Conservation (phyloP, 2,329 filamentous ascomycete genomes). For the Ophiosphaerella korrae region DNA sequence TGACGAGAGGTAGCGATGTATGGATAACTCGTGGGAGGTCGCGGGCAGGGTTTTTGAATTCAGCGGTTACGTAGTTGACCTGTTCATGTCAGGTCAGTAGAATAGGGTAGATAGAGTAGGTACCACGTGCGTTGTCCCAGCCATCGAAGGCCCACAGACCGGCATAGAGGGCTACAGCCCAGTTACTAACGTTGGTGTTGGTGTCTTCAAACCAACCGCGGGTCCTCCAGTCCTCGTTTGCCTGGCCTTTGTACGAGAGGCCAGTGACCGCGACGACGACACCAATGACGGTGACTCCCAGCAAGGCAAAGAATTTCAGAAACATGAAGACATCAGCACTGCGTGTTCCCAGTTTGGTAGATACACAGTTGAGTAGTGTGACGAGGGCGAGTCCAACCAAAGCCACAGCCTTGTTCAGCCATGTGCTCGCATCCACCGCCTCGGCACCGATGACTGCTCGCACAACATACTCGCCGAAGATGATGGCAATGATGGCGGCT, state of each 20-base stretch:
- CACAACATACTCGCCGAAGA: conserved; percentile 97
- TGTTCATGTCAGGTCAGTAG: conserved; percentile 45
- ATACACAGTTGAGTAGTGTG: conserved; percentile 86
- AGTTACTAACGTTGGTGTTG: conserved; percentile 76
- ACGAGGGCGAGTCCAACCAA: conserved; percentile 75
- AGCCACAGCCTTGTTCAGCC: conserved; percentile 90
- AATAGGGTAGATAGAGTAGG: not conserved
- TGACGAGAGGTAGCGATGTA: conserved; percentile 93
- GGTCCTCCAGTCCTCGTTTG: conserved; percentile 85
- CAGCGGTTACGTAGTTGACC: conserved; percentile 97
- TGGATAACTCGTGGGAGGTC: conserved; percentile 95
- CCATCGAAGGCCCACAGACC: conserved; percentile 98
- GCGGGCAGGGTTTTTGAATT: conserved; percentile 88
- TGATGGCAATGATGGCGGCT: conserved; percentile 93
- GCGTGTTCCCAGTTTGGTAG: conserved; percentile 83
- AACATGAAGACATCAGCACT: conserved; percentile 96
- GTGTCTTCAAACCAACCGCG: conserved; percentile 89
- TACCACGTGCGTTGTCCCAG: conserved; percentile 87
- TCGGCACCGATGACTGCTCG: conserved; percentile 86
- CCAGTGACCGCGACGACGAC: conserved; percentile 89
- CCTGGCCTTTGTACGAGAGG: conserved; percentile 73
- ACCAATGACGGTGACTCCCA: conserved; percentile 85
- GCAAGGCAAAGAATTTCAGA: conserved; percentile 87
- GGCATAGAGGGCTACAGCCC: conserved; percentile 93
- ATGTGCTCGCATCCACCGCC: conserved; percentile 76